phyloP scores from a whole-genome alignment of 257 asterid genomes.

The Solanum microdontum region DNA sequence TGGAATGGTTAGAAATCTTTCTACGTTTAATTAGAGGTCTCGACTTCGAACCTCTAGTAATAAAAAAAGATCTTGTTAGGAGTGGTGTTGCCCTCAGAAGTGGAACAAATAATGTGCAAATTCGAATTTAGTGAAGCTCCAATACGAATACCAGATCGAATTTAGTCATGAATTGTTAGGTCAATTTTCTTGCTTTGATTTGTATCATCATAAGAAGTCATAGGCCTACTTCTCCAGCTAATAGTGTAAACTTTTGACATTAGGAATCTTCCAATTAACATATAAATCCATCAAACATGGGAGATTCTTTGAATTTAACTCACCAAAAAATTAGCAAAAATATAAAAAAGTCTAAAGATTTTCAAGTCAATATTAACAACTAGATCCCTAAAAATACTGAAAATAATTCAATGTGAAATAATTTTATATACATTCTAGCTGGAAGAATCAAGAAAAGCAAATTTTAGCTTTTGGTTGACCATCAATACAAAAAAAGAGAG shows the following conservation, averaged over 20 bases:
- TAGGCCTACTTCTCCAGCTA: not conserved
- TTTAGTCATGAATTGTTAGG: not conserved
- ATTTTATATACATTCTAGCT: not conserved
- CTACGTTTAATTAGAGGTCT: not conserved
- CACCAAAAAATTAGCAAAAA: not conserved
- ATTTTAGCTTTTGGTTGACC: not conserved
- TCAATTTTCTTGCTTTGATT: not conserved
- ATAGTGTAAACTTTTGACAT: not conserved
- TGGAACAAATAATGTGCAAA: fast-evolving
- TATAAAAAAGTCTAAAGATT: not conserved
- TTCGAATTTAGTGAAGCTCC: not conserved
- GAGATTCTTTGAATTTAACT: not conserved
- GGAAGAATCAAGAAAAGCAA: not conserved
- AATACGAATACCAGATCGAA: fast-evolving
- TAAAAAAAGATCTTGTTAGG: not conserved
- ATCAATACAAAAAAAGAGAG: not conserved
- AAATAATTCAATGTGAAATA: not conserved
- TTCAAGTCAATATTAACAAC: not conserved
- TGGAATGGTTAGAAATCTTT: fast-evolving
- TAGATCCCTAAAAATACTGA: not conserved
- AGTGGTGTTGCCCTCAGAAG: not conserved
- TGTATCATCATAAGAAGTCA: not conserved
- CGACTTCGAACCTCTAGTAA: fast-evolving
- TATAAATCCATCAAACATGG: not conserved
- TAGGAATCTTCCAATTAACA: not conserved